Evolutionary conservation across 2,329 filamentous ascomycete genomes (phyloP), one percentile per base, ranked within the genome.

Genomic region (Xylariaceae sp.): DNA sequence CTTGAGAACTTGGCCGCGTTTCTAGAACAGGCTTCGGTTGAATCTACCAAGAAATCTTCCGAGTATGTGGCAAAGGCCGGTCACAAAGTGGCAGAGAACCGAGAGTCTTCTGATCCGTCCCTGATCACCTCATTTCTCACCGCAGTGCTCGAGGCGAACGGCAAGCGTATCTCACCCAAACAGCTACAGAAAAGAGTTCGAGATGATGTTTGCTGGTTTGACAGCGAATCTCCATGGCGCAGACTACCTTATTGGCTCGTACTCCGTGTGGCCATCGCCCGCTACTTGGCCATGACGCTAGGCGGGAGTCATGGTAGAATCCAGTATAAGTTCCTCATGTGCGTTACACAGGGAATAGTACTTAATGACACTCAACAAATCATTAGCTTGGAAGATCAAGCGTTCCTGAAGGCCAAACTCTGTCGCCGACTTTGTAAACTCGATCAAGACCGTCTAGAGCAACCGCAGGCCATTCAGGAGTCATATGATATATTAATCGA

Each of bases 211-310:
- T 76, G 74, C n/a, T 81, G 82, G 71, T 68, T 72, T 1, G 67
- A 78, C 2, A 74, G 78, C 0, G 68, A 76, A 1, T 67, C 72
- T 0, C 86, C 86, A 0, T 90, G 87, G 87, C 75, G 87, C 23
- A 75, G 87, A 37, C 78, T 78, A 1, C 78, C 86, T 0, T 77
- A 81, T 49, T 90, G 85, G 80, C 78, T 90, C 0, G 74, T 85
- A 0, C 69, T 89, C 4, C 81, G 85, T 0, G 84, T 89, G 1
- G 73, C 77, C 0, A 64, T 84, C 1, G 77, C 84, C 43, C 77
- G 85, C 0, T 74, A 79, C 18, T 71, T 89, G 0, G 75, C 71
- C 20, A 60, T 71, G 2, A 44, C 65, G 0, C 59, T 79, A 1
- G 77, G 77, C 2, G 61, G 64, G 1, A 66, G 76, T 0, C 29